Evolutionary conservation across 768 basidiomycete species (phyloP).

Genomic region (Omphalotus guepiniiformis): DNA sequence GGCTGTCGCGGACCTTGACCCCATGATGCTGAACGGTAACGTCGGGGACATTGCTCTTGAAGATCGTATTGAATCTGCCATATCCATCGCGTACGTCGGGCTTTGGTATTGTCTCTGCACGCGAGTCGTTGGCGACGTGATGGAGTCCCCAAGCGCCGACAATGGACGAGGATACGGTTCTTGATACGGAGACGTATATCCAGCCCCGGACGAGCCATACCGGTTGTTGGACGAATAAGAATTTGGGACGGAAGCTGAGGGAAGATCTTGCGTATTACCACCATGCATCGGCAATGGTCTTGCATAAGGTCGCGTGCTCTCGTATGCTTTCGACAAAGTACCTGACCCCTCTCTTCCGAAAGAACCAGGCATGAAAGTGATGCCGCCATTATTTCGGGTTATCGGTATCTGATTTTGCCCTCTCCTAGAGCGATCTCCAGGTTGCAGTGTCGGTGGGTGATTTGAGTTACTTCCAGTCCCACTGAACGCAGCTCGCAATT

Average conservation of each 20-base stretch:
- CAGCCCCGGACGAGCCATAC: constrained; percentile 11
- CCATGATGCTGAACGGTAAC: background rate
- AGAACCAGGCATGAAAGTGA: background rate
- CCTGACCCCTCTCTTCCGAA: no score
- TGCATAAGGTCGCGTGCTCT: constrained; percentile 29
- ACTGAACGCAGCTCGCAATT: constrained; percentile 31
- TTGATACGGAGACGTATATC: constrained; percentile 39
- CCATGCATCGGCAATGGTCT: constrained; percentile 42
- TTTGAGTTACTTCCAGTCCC: constrained; percentile 15
- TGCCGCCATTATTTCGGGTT: background rate
- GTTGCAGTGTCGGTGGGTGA: constrained; percentile 31
- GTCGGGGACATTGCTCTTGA: background rate
- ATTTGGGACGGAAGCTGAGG: constrained; percentile 27
- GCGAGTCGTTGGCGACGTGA: constrained; percentile 31
- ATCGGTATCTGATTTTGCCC: constrained; percentile 2
- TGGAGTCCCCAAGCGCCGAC: constrained; percentile 53
- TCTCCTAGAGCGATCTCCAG: constrained; percentile 27
- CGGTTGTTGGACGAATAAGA: constrained; percentile 19
- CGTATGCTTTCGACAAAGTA: constrained; percentile 37
- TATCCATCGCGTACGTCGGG: background rate
- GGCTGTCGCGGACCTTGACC: no score
- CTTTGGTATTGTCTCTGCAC: constrained; percentile 8
- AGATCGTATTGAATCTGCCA: no score
- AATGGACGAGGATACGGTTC: constrained; percentile 63
- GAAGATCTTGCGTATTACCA: constrained; percentile 26